Percentiles rank a stretch among this genome's conserved stretches.
phyloP scores from a whole-genome alignment of 192 early-diverging fungal genomes.

The Rhizoclosmatium sp. region DNA sequence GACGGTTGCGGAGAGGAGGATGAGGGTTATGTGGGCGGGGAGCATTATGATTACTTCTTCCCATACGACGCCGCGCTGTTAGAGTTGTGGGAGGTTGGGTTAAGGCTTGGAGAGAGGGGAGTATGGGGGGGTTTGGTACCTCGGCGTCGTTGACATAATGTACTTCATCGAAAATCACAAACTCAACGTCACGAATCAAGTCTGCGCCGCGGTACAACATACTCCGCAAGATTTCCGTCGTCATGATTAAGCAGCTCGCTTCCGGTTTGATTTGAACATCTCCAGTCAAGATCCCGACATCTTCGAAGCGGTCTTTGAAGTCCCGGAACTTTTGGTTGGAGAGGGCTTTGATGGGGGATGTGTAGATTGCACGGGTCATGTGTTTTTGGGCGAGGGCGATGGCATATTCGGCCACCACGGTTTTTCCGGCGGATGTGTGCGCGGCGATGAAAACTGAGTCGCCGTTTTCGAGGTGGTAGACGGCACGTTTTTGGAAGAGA shows the following conservation, averaged over 20 bases:
- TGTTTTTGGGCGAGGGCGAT: constrained; percentile 93
- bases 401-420: constrained; percentile 98
- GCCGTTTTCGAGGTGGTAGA: constrained; percentile 94
- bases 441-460: constrained; percentile 98
- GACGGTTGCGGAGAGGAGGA: constrained; percentile 95
- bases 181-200: constrained; percentile 96
- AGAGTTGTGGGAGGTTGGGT: background rate
- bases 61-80: constrained; percentile 94
- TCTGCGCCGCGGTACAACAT: constrained; percentile 99
- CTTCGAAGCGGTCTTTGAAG: constrained; percentile 87
- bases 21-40: constrained; percentile 92
- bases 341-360: constrained; percentile 98
- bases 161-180: constrained; percentile 99
- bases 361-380: constrained; percentile 96
- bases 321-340: constrained; percentile 99
- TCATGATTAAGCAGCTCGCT: constrained; percentile 98
- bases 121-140: constrained; percentile 27
- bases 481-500: constrained; percentile 95
- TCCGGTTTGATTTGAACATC: constrained; percentile 97
- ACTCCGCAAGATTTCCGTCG: constrained; percentile 95
- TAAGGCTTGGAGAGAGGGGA: background rate
- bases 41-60: constrained; percentile 99
- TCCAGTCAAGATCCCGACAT: constrained; percentile 96
- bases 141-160: constrained; percentile 97
- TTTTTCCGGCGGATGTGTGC: constrained; percentile 98